Evolutionary conservation across 2,329 filamentous ascomycete species (phyloP).

Genomic region (Diaporthe sp.): DNA sequence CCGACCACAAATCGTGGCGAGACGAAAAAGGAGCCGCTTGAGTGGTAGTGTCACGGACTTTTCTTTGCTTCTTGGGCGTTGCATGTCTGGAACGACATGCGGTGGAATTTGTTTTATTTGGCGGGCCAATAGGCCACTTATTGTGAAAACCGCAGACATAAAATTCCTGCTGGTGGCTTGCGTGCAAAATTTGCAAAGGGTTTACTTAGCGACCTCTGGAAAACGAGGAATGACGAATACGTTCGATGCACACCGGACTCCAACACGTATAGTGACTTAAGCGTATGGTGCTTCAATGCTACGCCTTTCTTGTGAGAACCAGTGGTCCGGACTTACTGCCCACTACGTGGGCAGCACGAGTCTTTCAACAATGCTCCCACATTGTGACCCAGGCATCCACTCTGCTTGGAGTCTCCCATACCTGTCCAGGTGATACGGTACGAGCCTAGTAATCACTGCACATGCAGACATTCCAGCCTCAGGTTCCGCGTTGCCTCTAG

Average conservation of each 20-base stretch:
- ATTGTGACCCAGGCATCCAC: not conserved
- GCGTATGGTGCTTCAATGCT: not conserved
- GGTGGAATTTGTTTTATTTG: conserved; percentile 8
- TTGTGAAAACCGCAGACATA: not conserved
- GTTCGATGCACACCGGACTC: not conserved
- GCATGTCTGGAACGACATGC: conserved; percentile 6
- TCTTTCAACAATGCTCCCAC: no score
- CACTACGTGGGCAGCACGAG: not conserved
- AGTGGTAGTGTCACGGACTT: conserved; percentile 71
- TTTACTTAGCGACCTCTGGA: conserved; percentile 17
- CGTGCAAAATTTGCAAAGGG: not conserved
- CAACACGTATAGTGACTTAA: not conserved
- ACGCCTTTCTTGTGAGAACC: no score
- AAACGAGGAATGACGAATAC: conserved; percentile 19
- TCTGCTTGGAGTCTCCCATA: not conserved
- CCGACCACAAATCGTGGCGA: conserved; percentile 92
- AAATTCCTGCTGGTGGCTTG: not conserved
- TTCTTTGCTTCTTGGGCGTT: conserved; percentile 18
- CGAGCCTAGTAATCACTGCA: not conserved
- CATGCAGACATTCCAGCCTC: not conserved
- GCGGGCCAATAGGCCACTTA: not conserved
- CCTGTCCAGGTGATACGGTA: no score
- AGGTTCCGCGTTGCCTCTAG: not conserved
- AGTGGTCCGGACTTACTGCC: not conserved
- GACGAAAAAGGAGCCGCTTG: conserved; percentile 84